Base-by-base conservation (phyloP, 805 yeast genomes). In the Ogataea polymorpha region DNA sequence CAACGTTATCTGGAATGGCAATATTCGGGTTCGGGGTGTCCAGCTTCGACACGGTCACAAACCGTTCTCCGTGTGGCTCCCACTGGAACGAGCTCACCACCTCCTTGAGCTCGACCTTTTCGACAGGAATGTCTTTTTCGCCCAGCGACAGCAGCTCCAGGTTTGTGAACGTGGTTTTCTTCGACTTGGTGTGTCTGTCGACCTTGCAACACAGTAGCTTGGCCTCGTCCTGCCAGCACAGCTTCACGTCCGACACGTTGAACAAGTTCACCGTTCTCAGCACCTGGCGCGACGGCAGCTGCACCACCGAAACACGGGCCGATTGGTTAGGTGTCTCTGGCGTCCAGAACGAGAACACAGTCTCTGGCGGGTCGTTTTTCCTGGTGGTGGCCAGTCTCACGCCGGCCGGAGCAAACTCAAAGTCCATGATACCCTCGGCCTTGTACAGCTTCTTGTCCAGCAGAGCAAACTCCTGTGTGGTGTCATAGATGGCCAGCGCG, bases 121-220 rank as follows among this genome's bases (percentile, higher is more conserved):
- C 97, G 46, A 90, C 96, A 23, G 99, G 98, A 53, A 91, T 79
- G 57, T 86, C 95, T 67, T 80, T 86, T 67, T 91, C 99, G 45
- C 74, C 73, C 44, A 89, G 67, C 58, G 87, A 84, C 77, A 91
- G 87, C 61, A 93, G 83, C 68, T 93, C 98, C 64, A 93, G 75
- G 62, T 88, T 88, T 43, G 96, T 81, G 75, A 88, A 89, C 39
- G 82, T 66, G 15, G 96, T 86, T 77, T 95, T 93, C 65, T 84
- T 86, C 36, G 96, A 84, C 68, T 93, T 93, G 42, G 97, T 87
- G 68, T 89, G 96, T 69, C 98, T 87, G 66, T 90, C 96, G 54
- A 93, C 96, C 71, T 86, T 88, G 60, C 90, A 95, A 70, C 96
- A 87, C 61, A 93, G 70, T 63, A 71, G 83, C 55, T 80, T 82